Evolutionary conservation across 371 early-diverging fungal species (phyloP), one percentile per base, ranked within the genome.

Genomic region (Mortierella sp.): DNA sequence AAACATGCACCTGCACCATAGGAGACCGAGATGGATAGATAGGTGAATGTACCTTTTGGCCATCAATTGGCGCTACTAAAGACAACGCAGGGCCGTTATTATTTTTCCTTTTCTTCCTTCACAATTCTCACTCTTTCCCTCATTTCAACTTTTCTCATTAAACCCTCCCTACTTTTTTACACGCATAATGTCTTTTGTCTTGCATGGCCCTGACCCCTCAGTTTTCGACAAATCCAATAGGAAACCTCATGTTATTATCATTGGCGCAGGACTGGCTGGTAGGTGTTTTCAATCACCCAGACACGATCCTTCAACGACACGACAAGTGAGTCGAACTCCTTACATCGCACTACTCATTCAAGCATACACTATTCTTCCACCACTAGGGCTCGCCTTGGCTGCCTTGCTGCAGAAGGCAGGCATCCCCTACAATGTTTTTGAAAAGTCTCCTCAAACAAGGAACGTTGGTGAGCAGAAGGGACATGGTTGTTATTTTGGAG

Each of bases 231-330:
- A 38, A 6, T 38, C 42, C 42, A 11, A 21, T 24, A 19, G 68
- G 7, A 68, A 9, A 9, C 76, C 76, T 21, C 21, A 73, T 5
- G 73, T 54, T 45, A 50, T 54, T 13, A 73, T 73, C 34, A 52
- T 73, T 6, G 73, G 73, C 3, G 73, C 73, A 31, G 73, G 73
- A 73, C 16, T 73, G 10, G 73, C 50, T 3, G 73, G 73, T 50
- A 16, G 16, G 50, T 19, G 10, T 2, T 42, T 42, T 21, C 68
- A 5, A 31, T 14, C 21, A 19, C 16, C 13, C 8, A 63, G 7
- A 19, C n/a, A 13, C 13, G 42, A 48, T 19, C 7, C 8, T 72
- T n/a, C 0, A 28, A 11, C 1, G 5, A 31, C 13, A 31, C 38
- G 16, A n/a, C 45, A 31, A 28, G 24, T 0, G 2, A 7, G 10